Percentiles rank a stretch among this genome's conserved stretches.
Evolutionary conservation across 2,329 filamentous ascomycete genomes (phyloP).

Genomic region (Pestalotiopsis sp.): DNA sequence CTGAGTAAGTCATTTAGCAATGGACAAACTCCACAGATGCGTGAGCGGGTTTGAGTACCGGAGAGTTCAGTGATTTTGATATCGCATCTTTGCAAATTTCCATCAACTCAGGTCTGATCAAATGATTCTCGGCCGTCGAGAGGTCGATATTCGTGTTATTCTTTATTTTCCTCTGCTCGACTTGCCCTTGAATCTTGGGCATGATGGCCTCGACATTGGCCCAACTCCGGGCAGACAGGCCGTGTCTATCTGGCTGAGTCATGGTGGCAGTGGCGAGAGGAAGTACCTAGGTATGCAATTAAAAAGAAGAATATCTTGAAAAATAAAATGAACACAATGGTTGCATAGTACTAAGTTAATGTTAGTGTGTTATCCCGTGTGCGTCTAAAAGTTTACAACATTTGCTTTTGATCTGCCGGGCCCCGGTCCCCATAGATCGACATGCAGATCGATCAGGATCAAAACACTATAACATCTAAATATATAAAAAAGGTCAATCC

Average conservation of each 20-base stretch:
- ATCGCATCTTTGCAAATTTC: background rate
- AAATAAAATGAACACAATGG: too few species aligned
- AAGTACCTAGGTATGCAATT: too few species aligned
- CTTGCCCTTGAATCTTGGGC: background rate
- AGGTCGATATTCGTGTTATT: background rate
- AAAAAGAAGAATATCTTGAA: too few species aligned
- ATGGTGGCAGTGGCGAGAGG: too few species aligned
- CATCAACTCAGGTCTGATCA: background rate
- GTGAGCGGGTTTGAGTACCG: background rate
- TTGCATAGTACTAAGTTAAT: too few species aligned
- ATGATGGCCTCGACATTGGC: conserved; percentile 3
- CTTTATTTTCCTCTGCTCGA: conserved; percentile 1
- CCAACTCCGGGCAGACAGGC: background rate
- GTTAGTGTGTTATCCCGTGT: too few species aligned
- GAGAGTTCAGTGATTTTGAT: background rate
- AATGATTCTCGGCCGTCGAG: background rate
- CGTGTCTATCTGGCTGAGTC: background rate
- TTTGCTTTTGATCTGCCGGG: too few species aligned
- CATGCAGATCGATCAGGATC: too few species aligned
- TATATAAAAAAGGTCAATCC: too few species aligned
- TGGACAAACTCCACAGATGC: background rate
- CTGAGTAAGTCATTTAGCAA: background rate
- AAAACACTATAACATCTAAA: too few species aligned
- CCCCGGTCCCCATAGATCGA: too few species aligned
- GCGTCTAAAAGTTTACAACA: too few species aligned